phyloP scores from a whole-genome alignment of 2,329 filamentous ascomycete species.

The Xylaria sp. region DNA sequence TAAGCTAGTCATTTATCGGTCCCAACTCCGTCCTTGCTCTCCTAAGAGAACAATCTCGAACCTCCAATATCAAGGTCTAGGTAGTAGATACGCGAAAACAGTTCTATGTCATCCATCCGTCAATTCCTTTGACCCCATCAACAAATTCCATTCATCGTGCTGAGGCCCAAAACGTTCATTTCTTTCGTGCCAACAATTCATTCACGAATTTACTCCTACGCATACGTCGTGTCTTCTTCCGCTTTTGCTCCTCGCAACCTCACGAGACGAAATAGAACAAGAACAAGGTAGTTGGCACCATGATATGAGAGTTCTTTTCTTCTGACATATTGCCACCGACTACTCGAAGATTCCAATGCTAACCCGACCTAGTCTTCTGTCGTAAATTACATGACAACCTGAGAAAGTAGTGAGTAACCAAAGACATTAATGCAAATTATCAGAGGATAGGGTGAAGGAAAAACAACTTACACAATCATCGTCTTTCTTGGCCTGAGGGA shows the following conservation, averaged over 20 bases:
- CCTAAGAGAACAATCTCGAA: not conserved
- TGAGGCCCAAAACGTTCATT: constrained; percentile 7
- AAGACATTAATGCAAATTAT: not conserved
- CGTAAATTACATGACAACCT: constrained; percentile 31
- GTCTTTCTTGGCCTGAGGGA: constrained; percentile 84
- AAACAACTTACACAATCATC: constrained; percentile 81
- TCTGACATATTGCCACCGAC: constrained; percentile 3
- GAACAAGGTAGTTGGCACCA: constrained; percentile 14
- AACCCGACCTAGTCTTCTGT: not conserved
- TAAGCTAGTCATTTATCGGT: not conserved
- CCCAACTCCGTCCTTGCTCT: not conserved
- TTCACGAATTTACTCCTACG: constrained; percentile 18
- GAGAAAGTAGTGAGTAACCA: constrained; percentile 12
- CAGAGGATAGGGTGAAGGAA: not conserved
- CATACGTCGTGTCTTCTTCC: not conserved
- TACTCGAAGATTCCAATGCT: constrained; percentile 10
- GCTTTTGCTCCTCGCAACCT: not conserved
- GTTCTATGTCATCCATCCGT: not conserved
- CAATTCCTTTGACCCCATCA: not conserved
- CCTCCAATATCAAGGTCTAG: not conserved
- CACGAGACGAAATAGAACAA: not conserved
- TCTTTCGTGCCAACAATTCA: constrained; percentile 11
- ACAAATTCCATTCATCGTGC: constrained; percentile 16
- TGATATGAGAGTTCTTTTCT: constrained; percentile 12
- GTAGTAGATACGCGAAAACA: not conserved